Evolutionary conservation across 176 grass and related monocot genomes (phyloP).

Genomic region (Microstegium vimineum): DNA sequence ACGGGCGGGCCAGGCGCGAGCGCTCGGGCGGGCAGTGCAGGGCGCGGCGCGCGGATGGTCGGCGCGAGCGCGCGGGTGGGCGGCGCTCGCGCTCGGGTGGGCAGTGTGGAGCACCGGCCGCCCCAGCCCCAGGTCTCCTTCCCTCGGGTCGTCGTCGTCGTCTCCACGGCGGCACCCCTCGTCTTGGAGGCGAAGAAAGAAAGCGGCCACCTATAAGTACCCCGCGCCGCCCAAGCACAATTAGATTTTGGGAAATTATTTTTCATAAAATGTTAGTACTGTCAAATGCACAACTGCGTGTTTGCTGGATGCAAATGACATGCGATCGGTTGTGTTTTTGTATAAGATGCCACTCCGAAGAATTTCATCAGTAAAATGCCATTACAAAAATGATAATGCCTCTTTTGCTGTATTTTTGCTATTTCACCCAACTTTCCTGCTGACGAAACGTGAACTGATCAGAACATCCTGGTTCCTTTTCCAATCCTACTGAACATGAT

Average conservation of each 20-base stretch:
- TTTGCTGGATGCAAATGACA: not conserved
- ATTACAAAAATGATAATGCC: not conserved
- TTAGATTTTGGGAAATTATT: not conserved
- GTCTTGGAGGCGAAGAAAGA: constrained; percentile 59
- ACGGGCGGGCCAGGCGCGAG: too few species aligned
- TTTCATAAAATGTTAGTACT: not conserved
- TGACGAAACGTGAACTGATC: not conserved
- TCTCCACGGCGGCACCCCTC: not conserved
- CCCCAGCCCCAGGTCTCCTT: constrained; percentile 11
- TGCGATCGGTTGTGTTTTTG: not conserved
- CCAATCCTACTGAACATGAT: not conserved
- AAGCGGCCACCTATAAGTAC: constrained; percentile 13
- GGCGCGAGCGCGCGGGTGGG: too few species aligned
- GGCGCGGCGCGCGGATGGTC: too few species aligned
- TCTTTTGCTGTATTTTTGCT: not conserved
- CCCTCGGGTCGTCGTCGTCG: not conserved
- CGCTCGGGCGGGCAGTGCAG: too few species aligned
- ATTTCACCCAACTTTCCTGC: not conserved
- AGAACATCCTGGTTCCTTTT: not conserved
- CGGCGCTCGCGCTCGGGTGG: too few species aligned
- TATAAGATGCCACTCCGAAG: not conserved
- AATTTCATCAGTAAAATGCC: not conserved
- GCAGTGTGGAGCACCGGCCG: too few species aligned
- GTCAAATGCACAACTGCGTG: not conserved
- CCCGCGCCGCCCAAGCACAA: not conserved